phyloP scores from a whole-genome alignment of 2,329 filamentous ascomycete species.

The Neonectria punicea region DNA sequence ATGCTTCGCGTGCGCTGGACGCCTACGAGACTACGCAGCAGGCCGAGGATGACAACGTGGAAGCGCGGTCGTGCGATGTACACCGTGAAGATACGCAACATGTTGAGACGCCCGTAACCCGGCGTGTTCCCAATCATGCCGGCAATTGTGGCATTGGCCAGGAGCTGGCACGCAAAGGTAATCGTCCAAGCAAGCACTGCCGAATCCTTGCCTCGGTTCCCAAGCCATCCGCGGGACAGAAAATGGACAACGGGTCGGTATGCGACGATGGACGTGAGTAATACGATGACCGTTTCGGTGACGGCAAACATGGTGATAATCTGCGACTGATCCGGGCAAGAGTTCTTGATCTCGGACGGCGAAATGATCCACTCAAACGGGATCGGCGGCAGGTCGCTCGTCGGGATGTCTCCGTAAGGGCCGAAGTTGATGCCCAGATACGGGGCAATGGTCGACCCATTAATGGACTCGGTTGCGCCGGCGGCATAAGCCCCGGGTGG shows the following conservation, averaged over 20 bases:
- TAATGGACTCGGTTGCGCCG: constrained; percentile 12
- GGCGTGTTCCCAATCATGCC: constrained; percentile 33
- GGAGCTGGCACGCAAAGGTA: constrained; percentile 31
- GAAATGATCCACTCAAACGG: constrained; percentile 41
- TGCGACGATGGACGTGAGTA: constrained; percentile 24
- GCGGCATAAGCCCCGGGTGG: constrained; percentile 19
- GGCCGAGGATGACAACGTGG: constrained; percentile 29
- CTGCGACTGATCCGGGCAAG: constrained; percentile 26
- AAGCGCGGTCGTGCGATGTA: constrained; percentile 37
- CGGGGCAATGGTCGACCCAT: constrained; percentile 31
- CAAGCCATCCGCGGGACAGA: constrained; percentile 28
- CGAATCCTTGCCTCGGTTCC: constrained; percentile 26
- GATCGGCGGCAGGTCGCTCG: constrained; percentile 28
- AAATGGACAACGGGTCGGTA: constrained; percentile 36
- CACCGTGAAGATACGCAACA: constrained; percentile 38
- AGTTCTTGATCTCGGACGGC: constrained; percentile 16
- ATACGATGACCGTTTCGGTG: constrained; percentile 31
- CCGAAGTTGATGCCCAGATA: constrained; percentile 38
- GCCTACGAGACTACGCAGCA: constrained; percentile 35
- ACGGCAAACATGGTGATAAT: constrained; percentile 35
- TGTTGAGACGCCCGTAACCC: constrained; percentile 36
- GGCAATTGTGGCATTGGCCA: constrained; percentile 35
- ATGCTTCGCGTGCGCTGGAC: constrained; percentile 18
- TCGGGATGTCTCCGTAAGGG: constrained; percentile 21
- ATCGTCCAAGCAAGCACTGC: constrained; percentile 30